A percentile compares a stretch with the other conserved stretches of the same genome.
These are phyloP conservation scores for Botryosphaeria dothidea DNA, from an alignment of 2,329 filamentous ascomycete species.

Conservation along the genomic window DNA sequence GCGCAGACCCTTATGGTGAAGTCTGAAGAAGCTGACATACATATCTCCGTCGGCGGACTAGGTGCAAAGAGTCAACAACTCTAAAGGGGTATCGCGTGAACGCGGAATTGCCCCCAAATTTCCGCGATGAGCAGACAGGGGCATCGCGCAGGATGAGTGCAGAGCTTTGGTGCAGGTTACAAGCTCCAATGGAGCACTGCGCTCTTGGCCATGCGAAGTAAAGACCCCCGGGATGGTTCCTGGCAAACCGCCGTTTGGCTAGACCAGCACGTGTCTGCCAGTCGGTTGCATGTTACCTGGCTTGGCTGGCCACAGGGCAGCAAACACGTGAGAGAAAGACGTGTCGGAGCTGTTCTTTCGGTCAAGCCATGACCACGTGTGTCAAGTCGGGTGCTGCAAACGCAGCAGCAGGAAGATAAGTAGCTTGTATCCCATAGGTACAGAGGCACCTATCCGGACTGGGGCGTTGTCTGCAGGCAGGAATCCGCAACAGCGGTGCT, in stretches of 20 bases:
- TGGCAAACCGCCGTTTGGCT: not conserved
- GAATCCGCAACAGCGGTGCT: slow-evolving; percentile 7
- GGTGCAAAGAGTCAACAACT: not conserved
- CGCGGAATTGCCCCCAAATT: slow-evolving; percentile 2
- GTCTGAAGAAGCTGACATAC: slow-evolving; percentile 13
- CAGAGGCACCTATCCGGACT: not conserved
- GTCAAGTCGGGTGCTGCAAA: not conserved
- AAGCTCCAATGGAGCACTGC: not conserved
- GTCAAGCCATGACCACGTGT: slow-evolving; percentile 7
- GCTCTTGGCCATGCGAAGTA: not conserved
- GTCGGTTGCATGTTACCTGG: slow-evolving; percentile 1
- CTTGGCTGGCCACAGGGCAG: not conserved
- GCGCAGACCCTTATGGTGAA: not conserved
- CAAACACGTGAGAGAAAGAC: not conserved
- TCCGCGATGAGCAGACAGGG: not conserved
- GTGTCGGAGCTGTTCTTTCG: not conserved
- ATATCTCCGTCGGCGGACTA: not conserved
- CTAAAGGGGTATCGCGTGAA: not conserved
- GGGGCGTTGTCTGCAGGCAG: not conserved
- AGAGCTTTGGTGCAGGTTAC: not conserved
- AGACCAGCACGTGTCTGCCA: not conserved
- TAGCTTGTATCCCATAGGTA: slow-evolving; percentile 2
- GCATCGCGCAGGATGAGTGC: not conserved
- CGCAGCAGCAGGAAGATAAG: slow-evolving; percentile 9
- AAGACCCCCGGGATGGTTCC: not conserved